Conservation (phyloP, 2,329 filamentous ascomycete species). For the Mariannaea elegans region DNA sequence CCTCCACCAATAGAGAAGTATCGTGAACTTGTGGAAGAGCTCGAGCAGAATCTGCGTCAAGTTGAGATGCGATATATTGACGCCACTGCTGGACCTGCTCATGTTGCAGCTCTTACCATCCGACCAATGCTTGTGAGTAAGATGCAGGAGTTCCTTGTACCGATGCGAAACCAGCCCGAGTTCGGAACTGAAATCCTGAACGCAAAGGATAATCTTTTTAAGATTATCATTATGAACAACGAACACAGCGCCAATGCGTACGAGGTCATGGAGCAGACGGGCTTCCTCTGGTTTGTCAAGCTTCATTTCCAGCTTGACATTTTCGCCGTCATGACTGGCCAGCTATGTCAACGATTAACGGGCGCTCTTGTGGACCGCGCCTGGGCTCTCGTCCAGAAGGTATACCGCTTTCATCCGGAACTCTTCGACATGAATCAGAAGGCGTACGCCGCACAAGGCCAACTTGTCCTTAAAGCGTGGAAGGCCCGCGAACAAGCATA, state of each 20-base stretch:
- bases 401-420: constrained; percentile 60
- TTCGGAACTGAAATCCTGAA: constrained; percentile 60
- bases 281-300: constrained; percentile 65
- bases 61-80: constrained; percentile 62
- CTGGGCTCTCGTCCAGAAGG: constrained; percentile 57
- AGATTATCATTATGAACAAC: constrained; percentile 58
- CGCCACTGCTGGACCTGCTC: constrained; percentile 60
- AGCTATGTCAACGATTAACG: constrained; percentile 58
- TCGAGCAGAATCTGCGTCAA: constrained; percentile 54
- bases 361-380: constrained; percentile 63
- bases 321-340: constrained; percentile 63
- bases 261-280: constrained; percentile 51
- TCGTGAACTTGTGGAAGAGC: constrained; percentile 49
- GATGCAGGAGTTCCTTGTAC: constrained; percentile 57
- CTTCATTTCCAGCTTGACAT: constrained; percentile 65
- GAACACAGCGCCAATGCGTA: constrained; percentile 59
- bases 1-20: constrained; percentile 52
- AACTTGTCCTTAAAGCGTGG: constrained; percentile 63
- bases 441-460: constrained; percentile 54
- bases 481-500: constrained; percentile 56
- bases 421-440: constrained; percentile 59
- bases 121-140: constrained; percentile 60
- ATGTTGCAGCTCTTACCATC: constrained; percentile 59
- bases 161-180: constrained; percentile 57
- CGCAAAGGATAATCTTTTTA: constrained; percentile 64